Evolutionary conservation across 2,329 filamentous ascomycete genomes (phyloP), one percentile per base, ranked within the genome.

Genomic region (Epichloe scottii): DNA sequence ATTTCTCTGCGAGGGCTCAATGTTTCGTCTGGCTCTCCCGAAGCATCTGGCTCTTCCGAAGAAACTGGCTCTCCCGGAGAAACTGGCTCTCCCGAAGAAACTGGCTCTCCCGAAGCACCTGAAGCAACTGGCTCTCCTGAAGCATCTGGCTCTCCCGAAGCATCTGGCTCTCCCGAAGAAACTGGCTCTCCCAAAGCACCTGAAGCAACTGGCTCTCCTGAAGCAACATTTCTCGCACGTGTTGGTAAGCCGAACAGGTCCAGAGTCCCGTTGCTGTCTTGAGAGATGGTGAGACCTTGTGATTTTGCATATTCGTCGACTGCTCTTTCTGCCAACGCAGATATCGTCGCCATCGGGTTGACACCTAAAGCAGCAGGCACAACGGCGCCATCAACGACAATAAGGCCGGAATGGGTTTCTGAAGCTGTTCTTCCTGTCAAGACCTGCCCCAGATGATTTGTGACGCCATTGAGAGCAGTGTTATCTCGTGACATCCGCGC

Each of bases 321-420:
- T 0, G 77, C 77, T 10, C 83, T 71, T 64, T 86, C 83, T 0
- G 83, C 81, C 19, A 87, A 71, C 3, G 83, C 82, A 0, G 81
- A 76, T 55, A 86, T 86, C 1, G 82, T 87, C 1, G 82, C 83
- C 49, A 84, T 75, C 0, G 83, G 82, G 58, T 87, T 87, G 3
- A 81, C 79, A 14, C 81, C 75, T 2, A 86, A 68, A 0, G 82
- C 75, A 7, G 75, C 74, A 0, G 83, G 82, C 15, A 87, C 74
- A 1, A 79, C 66, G 3, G 82, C 71, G 8, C 69, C 81, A 59
- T 87, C 83, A 0, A 76, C 77, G 33, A 83, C 77, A 17, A 84
- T 70, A 2, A 86, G 69, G 0, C 81, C 82, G 0, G 68, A 46
- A 57, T 86, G 68, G 0, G 73, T 73, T 35, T 80, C 74, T n/a